phyloP scores from a whole-genome alignment of 2,329 filamentous ascomycete genomes.

The Elsinoe ampelina region DNA sequence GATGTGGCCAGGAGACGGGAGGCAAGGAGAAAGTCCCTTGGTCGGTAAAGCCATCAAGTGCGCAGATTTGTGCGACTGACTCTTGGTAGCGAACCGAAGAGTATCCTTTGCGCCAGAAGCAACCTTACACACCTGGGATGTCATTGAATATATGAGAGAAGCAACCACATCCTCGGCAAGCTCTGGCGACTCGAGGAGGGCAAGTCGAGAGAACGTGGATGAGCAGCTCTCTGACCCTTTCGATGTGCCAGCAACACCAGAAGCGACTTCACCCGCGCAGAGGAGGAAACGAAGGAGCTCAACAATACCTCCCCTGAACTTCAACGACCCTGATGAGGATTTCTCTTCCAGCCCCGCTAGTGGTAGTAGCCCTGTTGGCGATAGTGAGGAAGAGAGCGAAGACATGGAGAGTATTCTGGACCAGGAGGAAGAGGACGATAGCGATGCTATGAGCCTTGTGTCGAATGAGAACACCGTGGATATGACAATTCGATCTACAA shows the following conservation, averaged over 20 bases:
- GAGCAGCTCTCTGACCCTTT: conserved; percentile 51
- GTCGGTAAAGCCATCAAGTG: conserved; percentile 27
- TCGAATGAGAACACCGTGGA: conserved; percentile 47
- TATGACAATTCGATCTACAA: conserved; percentile 19
- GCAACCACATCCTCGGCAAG: conserved; percentile 65
- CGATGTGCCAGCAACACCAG: conserved; percentile 43
- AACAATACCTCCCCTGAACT: conserved; percentile 54
- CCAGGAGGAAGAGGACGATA: conserved; percentile 41
- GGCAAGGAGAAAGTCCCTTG: conserved; percentile 82
- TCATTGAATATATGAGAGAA: conserved; percentile 80
- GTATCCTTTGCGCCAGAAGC: conserved; percentile 97
- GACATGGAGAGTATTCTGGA: conserved; percentile 48
- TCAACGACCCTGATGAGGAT: conserved; percentile 55
- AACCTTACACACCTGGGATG: conserved; percentile 93
- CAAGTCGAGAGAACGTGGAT: neutral
- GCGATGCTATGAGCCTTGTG: conserved; percentile 74
- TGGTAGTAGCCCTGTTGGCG: conserved; percentile 36
- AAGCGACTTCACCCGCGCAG: conserved; percentile 54
- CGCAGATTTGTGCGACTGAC: conserved; percentile 14
- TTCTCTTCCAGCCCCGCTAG: conserved; percentile 74
- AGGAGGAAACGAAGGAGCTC: conserved; percentile 56
- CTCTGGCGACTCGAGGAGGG: conserved; percentile 62
- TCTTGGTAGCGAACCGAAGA: conserved; percentile 60
- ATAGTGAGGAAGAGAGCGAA: conserved; percentile 32
- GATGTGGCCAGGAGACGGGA: conserved; percentile 61